A percentile compares a stretch with the other conserved stretches of the same genome.
Evolutionary conservation across 2,329 filamentous ascomycete species (phyloP).

Genomic region (Gaeumannomyces sp.): DNA sequence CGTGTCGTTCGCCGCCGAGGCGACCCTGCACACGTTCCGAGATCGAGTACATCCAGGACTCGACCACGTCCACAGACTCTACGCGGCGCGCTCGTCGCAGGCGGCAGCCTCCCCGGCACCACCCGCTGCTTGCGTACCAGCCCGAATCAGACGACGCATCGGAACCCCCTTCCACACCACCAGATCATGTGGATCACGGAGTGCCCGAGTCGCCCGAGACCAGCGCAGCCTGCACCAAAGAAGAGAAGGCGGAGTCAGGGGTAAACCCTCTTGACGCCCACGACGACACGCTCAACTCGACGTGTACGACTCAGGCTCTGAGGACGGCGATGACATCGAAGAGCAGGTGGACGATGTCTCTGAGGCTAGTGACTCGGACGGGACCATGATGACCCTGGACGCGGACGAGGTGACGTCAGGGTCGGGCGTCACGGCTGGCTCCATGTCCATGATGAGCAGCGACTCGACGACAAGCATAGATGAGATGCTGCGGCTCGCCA

Average conservation of each 20-base stretch:
- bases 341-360: conserved; percentile 46
- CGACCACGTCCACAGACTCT: conserved; percentile 72
- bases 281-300: conserved; percentile 67
- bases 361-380: conserved; percentile 49
- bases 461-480: conserved; percentile 71
- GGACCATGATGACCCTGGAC: conserved; percentile 77
- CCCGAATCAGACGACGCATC: conserved; percentile 42
- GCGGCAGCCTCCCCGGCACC: conserved; percentile 25
- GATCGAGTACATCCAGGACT: conserved; percentile 81
- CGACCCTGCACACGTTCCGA: conserved; percentile 96
- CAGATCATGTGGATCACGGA: conserved; percentile 54
- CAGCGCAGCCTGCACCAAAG: conserved; percentile 61
- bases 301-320: conserved; percentile 67
- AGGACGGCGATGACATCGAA: conserved; percentile 49
- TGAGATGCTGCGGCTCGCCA: conserved; percentile 68
- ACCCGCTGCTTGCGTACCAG: conserved; percentile 21
- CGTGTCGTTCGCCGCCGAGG: conserved; percentile 95
- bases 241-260: conserved; percentile 59
- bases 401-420: conserved; percentile 69
- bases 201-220: conserved; percentile 55
- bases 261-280: conserved; percentile 60
- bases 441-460: conserved; percentile 45
- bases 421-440: conserved; percentile 56
- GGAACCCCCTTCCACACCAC: conserved; percentile 56
- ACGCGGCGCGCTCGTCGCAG: conserved; percentile 69